phyloP scores from a whole-genome alignment of 192 early-diverging fungal genomes.

The Coemansia furcata region DNA sequence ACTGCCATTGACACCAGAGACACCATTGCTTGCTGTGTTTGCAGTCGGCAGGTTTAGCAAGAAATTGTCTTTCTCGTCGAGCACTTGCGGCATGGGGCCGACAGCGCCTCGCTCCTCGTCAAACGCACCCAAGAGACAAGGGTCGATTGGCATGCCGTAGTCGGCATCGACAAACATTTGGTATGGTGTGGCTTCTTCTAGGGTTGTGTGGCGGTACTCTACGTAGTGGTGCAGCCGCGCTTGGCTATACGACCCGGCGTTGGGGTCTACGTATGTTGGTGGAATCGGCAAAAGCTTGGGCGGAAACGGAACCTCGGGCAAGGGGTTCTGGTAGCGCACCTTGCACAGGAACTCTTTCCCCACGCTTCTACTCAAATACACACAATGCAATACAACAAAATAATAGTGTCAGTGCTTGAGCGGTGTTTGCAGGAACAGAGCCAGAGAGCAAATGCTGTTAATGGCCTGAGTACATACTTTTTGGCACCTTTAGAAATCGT shows the following conservation, averaged over 20 bases:
- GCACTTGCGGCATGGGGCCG: constrained; percentile 11
- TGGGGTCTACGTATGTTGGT: constrained; percentile 49
- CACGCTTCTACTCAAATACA: constrained; percentile 18
- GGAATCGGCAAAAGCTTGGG: constrained; percentile 56
- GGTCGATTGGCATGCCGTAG: constrained; percentile 55
- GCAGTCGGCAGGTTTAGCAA: constrained; percentile 39
- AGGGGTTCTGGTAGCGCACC: constrained; percentile 53
- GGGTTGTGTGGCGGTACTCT: constrained; percentile 51
- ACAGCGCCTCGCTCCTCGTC: constrained; percentile 28
- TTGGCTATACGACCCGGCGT: constrained; percentile 48
- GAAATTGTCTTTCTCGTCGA: constrained; percentile 47
- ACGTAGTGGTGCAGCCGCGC: constrained; percentile 46
- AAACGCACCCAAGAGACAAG: constrained; percentile 47
- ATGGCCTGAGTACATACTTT: constrained; percentile 19
- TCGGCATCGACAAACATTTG: constrained; percentile 52
- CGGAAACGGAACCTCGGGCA: constrained; percentile 52
- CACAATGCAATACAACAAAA: not conserved
- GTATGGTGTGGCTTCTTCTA: constrained; percentile 52
- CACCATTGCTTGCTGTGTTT: not conserved
- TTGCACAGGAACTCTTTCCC: constrained; percentile 56
- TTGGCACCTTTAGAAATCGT: constrained; percentile 12
- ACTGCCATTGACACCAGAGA: not conserved
- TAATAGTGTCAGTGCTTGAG: not conserved
- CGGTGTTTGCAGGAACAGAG: not conserved
- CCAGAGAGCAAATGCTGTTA: not conserved